phyloP scores from a whole-genome alignment of 1,284 basidiomycete genomes.

The Austroboletus novae-zelandiae region DNA sequence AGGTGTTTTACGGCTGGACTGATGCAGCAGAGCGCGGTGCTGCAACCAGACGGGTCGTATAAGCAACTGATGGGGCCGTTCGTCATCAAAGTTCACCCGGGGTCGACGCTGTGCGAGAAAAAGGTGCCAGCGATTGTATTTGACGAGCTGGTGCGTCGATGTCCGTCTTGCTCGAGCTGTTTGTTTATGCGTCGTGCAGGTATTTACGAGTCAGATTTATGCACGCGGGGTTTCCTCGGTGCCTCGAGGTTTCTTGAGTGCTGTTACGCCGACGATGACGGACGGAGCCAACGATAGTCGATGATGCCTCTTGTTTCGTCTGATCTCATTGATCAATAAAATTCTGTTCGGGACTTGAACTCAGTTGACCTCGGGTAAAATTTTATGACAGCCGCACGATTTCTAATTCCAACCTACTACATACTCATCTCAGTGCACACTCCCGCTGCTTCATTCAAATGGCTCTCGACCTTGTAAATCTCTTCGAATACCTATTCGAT shows the following conservation, averaged over 20 bases:
- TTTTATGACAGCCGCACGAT: too few species aligned
- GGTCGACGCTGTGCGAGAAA: slow-evolving; percentile 75
- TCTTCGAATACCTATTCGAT: too few species aligned
- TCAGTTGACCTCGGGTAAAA: too few species aligned
- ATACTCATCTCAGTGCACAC: too few species aligned
- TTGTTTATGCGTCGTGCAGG: slow-evolving; percentile 32
- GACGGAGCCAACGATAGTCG: slow-evolving; percentile 12
- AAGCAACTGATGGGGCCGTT: slow-evolving; percentile 78
- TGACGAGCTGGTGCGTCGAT: slow-evolving; percentile 76
- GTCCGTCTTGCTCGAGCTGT: not conserved
- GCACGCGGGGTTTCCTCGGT: slow-evolving; percentile 85
- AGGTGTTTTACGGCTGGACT: slow-evolving; percentile 73
- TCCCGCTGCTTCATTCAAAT: too few species aligned
- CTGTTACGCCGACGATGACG: slow-evolving; percentile 12
- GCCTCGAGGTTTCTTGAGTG: slow-evolving; percentile 44
- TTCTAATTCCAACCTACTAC: too few species aligned
- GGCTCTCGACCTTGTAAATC: too few species aligned
- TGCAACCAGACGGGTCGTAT: slow-evolving; percentile 83
- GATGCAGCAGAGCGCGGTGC: slow-evolving; percentile 78
- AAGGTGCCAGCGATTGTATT: slow-evolving; percentile 85
- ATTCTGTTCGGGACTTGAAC: too few species aligned
- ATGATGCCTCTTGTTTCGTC: not conserved
- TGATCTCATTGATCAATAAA: slow-evolving; percentile 1
- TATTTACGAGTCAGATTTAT: slow-evolving; percentile 83
- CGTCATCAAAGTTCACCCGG: slow-evolving; percentile 89